Conservation (phyloP, 148 eudicot genomes). For the Pharnaceum exiguum region DNA sequence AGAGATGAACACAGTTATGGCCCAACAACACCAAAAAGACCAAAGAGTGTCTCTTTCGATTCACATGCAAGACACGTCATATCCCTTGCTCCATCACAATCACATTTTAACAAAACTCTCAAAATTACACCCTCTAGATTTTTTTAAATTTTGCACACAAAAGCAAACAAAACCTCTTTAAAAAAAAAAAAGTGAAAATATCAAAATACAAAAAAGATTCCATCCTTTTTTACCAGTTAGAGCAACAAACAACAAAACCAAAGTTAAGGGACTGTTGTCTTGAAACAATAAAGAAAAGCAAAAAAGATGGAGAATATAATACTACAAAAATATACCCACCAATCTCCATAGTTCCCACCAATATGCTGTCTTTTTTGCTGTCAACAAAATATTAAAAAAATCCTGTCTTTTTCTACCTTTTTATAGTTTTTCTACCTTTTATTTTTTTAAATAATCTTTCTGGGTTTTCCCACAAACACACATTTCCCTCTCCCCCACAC, state of each 20-base stretch:
- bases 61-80: conserved; percentile 24
- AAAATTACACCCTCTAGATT: too few species aligned
- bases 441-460: background rate
- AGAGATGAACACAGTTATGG: background rate
- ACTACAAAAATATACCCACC: conserved; percentile 6
- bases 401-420: conserved; percentile 18
- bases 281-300: background rate
- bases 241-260: background rate
- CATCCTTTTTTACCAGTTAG: conserved; percentile 29
- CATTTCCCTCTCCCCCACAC: conserved; percentile 8
- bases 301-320: background rate
- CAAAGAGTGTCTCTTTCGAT: conserved; percentile 8
- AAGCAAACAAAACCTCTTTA: conserved; percentile 8
- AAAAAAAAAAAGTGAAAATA: background rate
- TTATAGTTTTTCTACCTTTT: conserved; percentile 18
- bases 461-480: conserved; percentile 20
- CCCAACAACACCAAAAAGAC: conserved; percentile 15
- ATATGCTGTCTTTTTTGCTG: conserved; percentile 25
- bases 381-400: conserved; percentile 7
- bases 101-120: conserved; percentile 10
- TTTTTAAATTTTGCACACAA: background rate
- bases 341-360: background rate
- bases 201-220: too few species aligned
- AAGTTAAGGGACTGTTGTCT: background rate
- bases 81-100: conserved; percentile 13